Percentiles rank a stretch among this genome's conserved stretches.
phyloP scores from a whole-genome alignment of 1,284 basidiomycete genomes.

The Pseudozyma hubeiensis region DNA sequence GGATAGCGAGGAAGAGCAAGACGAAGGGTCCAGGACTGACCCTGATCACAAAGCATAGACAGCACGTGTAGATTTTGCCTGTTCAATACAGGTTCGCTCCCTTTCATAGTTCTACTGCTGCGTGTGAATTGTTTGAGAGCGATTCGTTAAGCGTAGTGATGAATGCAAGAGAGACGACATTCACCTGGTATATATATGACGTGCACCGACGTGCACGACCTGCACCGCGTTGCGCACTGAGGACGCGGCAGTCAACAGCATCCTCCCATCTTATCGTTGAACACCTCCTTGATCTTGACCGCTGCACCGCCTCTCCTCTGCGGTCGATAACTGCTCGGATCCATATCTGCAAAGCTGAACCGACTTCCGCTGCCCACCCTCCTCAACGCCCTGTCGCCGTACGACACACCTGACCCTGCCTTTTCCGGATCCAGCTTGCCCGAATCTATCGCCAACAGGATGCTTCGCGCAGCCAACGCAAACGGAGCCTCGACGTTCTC shows the following conservation, averaged over 20 bases:
- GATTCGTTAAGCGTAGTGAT: slow-evolving; percentile 1
- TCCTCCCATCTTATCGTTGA: slow-evolving; percentile 43
- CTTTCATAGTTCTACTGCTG: too few species aligned
- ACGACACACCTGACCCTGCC: slow-evolving; percentile 91
- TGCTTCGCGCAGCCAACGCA: slow-evolving; percentile 86
- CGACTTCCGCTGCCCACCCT: slow-evolving; percentile 71
- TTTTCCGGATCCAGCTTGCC: slow-evolving; percentile 92
- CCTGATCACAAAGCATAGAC: slow-evolving; percentile 13
- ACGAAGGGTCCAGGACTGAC: slow-evolving; percentile 7
- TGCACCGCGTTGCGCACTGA: background rate
- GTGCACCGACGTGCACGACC: slow-evolving; percentile 1
- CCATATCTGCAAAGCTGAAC: slow-evolving; percentile 57
- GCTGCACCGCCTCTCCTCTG: slow-evolving; percentile 16
- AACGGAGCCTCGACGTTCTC: slow-evolving; percentile 95
- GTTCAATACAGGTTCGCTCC: too few species aligned
- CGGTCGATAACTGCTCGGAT: slow-evolving; percentile 29
- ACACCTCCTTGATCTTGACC: slow-evolving; percentile 44
- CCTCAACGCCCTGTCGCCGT: slow-evolving; percentile 81
- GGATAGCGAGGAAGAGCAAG: slow-evolving; percentile 13
- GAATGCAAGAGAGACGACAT: slow-evolving; percentile 1
- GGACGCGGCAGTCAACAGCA: slow-evolving; percentile 25
- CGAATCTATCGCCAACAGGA: slow-evolving; percentile 91
- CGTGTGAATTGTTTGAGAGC: background rate
- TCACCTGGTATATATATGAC: slow-evolving; percentile 31
- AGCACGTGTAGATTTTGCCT: background rate